These are phyloP conservation scores for Linaria vulgaris DNA, from an alignment of 257 asterid species.

Conservation along the genomic window DNA sequence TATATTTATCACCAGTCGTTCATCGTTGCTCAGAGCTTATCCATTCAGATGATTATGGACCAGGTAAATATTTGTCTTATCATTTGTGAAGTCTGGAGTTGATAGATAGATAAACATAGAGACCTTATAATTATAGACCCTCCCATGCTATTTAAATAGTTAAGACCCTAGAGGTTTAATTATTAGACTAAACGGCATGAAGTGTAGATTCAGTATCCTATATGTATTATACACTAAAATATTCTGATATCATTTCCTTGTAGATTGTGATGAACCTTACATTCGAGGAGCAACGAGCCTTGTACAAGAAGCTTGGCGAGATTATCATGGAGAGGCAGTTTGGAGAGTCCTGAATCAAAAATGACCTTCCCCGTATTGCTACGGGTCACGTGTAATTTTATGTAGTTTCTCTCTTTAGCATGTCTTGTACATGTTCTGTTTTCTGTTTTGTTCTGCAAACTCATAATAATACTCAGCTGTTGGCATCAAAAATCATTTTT, in stretches of 20 bases:
- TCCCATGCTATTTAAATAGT: no score
- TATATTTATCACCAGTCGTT: slow-evolving; percentile 89
- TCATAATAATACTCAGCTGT: slow-evolving; percentile 23
- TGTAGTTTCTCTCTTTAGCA: background rate
- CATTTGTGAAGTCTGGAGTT: no score
- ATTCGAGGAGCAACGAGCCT: slow-evolving; percentile 69
- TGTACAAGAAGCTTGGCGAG: slow-evolving; percentile 66
- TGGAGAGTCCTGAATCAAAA: slow-evolving; percentile 52
- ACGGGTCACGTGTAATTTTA: no score
- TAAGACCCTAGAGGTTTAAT: no score
- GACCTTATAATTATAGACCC: no score
- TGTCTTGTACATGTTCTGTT: slow-evolving; percentile 27
- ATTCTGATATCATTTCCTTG: background rate
- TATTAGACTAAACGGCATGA: no score
- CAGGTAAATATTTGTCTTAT: slow-evolving; percentile 46
- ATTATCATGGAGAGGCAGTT: slow-evolving; percentile 62
- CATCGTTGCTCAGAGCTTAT: slow-evolving; percentile 62
- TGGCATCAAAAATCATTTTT: slow-evolving; percentile 10
- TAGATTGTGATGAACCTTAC: slow-evolving; percentile 77
- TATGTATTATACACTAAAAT: no score
- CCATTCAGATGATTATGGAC: slow-evolving; percentile 79
- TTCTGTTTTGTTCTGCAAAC: background rate
- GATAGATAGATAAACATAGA: no score
- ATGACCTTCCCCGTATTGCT: background rate
- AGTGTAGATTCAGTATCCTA: no score